Base-by-base conservation (phyloP, 2,329 filamentous ascomycete genomes). In the Colletotrichum lini region DNA sequence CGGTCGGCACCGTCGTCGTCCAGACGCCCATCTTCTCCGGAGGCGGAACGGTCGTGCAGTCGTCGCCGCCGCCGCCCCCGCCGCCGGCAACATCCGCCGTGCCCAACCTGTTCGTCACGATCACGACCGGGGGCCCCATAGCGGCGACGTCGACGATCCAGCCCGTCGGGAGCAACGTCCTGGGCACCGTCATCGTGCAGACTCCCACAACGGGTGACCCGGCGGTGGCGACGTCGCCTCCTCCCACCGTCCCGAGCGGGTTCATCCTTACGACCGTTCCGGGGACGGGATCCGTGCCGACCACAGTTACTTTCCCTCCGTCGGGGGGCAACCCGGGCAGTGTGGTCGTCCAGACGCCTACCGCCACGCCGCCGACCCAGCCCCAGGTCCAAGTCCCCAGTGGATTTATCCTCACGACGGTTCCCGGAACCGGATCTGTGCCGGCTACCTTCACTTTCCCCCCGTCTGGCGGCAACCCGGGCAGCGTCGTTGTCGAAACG, bases 11-110 rank as follows among this genome's bases (percentile, higher is more conserved):
- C 7, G 67, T 72, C n/a, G n/a, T 72, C 5, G 16, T 72, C 18
- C 66, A 72, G 50, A 70, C 70, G 15, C 68, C 68, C 5, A 47
- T 71, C 30, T 68, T 71, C 60, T 38, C 66, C 26, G 60, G 56
- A 38, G 56, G 49, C 9, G 58, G 38, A n/a, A 3, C 26, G 26
- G 21, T 30, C 5, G 30, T 35, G 30, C 30, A 35, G 30, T 2
- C 30, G 1, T 8, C 8, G 30, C 30, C 30, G 8, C 30, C 30
- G 30, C 30, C 30, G 30, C 30, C 30, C 8, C 30, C 30, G 30
- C 35, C 35, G 15, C 40, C 44, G 3, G 21, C 40, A 2, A 18
- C 47, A 4, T 18, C 61, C 4, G 47, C 53, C 8, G 38, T 30
- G 10, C 54, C 67, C 23, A 63, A 56, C 26, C 21, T 38, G 26